Evolutionary conservation across 768 basidiomycete genomes (phyloP).

Genomic region (Tricholoma terreum): DNA sequence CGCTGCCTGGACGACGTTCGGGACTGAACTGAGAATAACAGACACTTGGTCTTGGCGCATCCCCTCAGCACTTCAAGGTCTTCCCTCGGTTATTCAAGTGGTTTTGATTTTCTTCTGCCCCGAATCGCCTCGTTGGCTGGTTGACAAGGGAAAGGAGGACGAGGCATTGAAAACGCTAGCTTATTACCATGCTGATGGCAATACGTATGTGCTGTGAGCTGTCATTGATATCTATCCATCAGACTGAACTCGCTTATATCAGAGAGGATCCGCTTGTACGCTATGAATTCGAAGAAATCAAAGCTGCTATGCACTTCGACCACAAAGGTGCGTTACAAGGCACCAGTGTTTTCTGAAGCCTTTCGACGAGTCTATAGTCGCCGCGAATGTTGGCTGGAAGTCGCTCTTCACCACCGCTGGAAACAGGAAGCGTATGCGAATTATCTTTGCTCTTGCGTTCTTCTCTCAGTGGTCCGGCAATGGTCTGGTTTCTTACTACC

Average conservation of each 20-base stretch:
- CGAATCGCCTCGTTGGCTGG: constrained; percentile 82
- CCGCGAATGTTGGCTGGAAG: constrained; percentile 63
- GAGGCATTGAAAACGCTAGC: constrained; percentile 71
- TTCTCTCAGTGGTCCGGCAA: constrained; percentile 89
- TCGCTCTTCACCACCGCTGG: constrained; percentile 63
- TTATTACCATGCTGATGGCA: constrained; percentile 80
- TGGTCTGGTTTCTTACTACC: constrained; percentile 82
- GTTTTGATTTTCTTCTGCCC: constrained; percentile 65
- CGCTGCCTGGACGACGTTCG: constrained; percentile 84
- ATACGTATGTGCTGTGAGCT: constrained; percentile 37
- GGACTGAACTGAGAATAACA: constrained; percentile 61
- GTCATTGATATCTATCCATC: not conserved
- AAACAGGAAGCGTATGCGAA: constrained; percentile 72
- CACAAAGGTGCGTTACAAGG: constrained; percentile 29
- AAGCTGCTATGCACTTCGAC: constrained; percentile 70
- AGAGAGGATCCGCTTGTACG: constrained; percentile 64
- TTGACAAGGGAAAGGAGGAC: constrained; percentile 69
- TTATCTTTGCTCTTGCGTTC: constrained; percentile 75
- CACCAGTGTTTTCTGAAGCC: not conserved
- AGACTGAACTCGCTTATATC: not conserved
- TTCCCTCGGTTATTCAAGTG: constrained; percentile 69
- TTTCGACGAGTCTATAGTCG: constrained; percentile 30
- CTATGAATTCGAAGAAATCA: constrained; percentile 81
- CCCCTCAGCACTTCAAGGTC: constrained; percentile 68
- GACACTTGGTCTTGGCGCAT: constrained; percentile 81